Evolutionary conservation across 2,329 filamentous ascomycete genomes (phyloP), one percentile per base, ranked within the genome.

Genomic region (Beauveria asiatica): DNA sequence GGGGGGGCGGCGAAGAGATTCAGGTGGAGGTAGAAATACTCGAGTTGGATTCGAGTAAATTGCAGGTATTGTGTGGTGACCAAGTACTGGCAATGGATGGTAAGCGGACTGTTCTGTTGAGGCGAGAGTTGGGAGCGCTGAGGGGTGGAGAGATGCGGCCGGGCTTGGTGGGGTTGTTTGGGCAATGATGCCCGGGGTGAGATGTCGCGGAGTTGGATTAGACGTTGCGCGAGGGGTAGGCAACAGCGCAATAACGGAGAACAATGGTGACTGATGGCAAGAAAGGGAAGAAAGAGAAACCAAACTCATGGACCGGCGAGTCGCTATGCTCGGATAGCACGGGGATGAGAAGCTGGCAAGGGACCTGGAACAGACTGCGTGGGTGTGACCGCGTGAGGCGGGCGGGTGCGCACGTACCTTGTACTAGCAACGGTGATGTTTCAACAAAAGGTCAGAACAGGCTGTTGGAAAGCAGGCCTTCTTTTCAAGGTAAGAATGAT

Each of bases 371-470:
- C 48, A 45, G 48, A 23, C 19, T 37, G 48, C 51, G 48, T 45
- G 48, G 46, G 23, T 21, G 19, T 50, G 23, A 42, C 33, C 11
- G 33, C 33, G 33, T 16, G 33, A 37, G 46, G 23, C 23, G 46
- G 33, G 56, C 39, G 56, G 39, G 48, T 52, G 56, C 56, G 56
- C 56, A 59, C 56, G 56, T 59, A 59, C 56, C 56, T 58, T 51
- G 33, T 30, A 44, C 11, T 23, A 33, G 23, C 33, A 37, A 37
- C 3, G 23, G 55, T 23, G n/a, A 33, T 39, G 13, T 23, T 9
- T 42, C 19, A 30, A 37, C 19, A 17, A 21, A 57, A 19, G 23
- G n/a, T 21, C 8, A 39, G n/a, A 42, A 27, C 39, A 44, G 37
- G 37, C 5, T 25, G 19, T 45, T 33, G 9, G 25, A 19, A 8